These are phyloP conservation scores for Neofusicoccum sp. DNA, from an alignment of 2,329 filamentous ascomycete species.

Conservation along the genomic window DNA sequence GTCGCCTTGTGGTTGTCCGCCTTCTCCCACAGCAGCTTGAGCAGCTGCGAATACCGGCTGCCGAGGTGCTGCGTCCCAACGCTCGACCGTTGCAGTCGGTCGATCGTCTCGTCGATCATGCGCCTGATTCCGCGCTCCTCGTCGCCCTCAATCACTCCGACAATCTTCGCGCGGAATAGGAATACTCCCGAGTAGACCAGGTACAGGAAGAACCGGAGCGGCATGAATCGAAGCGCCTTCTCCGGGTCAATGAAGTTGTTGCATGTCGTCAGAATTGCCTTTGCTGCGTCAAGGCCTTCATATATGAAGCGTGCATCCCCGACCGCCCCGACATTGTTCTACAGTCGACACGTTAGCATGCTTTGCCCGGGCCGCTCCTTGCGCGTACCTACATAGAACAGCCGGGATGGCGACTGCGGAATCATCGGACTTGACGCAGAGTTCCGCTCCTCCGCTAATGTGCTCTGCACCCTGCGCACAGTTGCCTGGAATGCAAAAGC, in stretches of 20 bases:
- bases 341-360: conserved; percentile 24
- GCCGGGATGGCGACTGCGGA: conserved; percentile 43
- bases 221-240: conserved; percentile 51
- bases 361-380: neutral
- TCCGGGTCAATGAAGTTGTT: conserved; percentile 55
- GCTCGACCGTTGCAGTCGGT: conserved; percentile 47
- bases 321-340: conserved; percentile 53
- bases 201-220: conserved; percentile 52
- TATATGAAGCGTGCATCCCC: conserved; percentile 55
- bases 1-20: conserved; percentile 29
- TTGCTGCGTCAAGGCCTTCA: conserved; percentile 53
- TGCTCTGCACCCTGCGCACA: conserved; percentile 43
- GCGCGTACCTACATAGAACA: conserved; percentile 35
- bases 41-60: conserved; percentile 49
- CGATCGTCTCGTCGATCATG: conserved; percentile 51
- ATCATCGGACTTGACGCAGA: conserved; percentile 26
- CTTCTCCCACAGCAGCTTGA: conserved; percentile 53
- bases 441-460: conserved; percentile 2
- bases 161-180: conserved; percentile 51
- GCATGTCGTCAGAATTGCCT: conserved; percentile 52
- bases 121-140: conserved; percentile 50
- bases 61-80: conserved; percentile 49
- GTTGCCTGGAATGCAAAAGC: conserved; percentile 77
- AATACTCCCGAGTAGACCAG: conserved; percentile 54
- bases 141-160: conserved; percentile 50